Conservation (phyloP, 2,329 filamentous ascomycete genomes). For the Cercospora canescens region DNA sequence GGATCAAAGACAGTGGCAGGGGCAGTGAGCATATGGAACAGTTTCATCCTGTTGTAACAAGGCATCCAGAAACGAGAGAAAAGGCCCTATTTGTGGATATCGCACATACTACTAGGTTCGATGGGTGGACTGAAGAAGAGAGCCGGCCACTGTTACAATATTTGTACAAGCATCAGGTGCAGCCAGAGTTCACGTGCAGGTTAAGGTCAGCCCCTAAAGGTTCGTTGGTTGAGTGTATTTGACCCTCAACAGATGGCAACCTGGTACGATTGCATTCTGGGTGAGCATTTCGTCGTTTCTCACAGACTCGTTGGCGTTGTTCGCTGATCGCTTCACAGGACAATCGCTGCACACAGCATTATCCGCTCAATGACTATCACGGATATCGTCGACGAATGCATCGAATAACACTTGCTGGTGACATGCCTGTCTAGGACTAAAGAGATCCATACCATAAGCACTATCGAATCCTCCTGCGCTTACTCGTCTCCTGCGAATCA, state of each 20-base stretch:
- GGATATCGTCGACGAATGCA: slow-evolving; percentile 18
- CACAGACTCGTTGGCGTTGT: neutral
- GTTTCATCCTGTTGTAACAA: slow-evolving; percentile 74
- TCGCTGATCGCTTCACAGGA: slow-evolving; percentile 1
- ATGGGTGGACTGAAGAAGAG: slow-evolving; percentile 82
- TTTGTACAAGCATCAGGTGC: slow-evolving; percentile 70
- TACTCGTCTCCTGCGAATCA: neutral
- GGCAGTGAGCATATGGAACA: slow-evolving; percentile 71
- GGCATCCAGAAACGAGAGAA: slow-evolving; percentile 75
- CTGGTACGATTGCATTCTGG: slow-evolving; percentile 21
- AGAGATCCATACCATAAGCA: neutral
- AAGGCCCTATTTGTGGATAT: slow-evolving; percentile 80
- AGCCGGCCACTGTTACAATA: slow-evolving; percentile 74
- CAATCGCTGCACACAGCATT: slow-evolving; percentile 23
- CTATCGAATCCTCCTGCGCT: neutral
- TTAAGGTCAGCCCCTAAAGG: slow-evolving; percentile 59
- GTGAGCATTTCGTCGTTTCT: neutral
- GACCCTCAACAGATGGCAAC: slow-evolving; percentile 12
- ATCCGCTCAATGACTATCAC: slow-evolving; percentile 23
- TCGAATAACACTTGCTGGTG: slow-evolving; percentile 17
- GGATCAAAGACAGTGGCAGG: slow-evolving; percentile 65
- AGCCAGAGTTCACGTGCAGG: slow-evolving; percentile 69
- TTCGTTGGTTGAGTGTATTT: neutral
- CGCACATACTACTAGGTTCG: slow-evolving; percentile 78
- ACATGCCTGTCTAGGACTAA: slow-evolving; percentile 5